Evolutionary conservation across 2,329 filamentous ascomycete species (phyloP).

Genomic region (Cladophialophora immunda): DNA sequence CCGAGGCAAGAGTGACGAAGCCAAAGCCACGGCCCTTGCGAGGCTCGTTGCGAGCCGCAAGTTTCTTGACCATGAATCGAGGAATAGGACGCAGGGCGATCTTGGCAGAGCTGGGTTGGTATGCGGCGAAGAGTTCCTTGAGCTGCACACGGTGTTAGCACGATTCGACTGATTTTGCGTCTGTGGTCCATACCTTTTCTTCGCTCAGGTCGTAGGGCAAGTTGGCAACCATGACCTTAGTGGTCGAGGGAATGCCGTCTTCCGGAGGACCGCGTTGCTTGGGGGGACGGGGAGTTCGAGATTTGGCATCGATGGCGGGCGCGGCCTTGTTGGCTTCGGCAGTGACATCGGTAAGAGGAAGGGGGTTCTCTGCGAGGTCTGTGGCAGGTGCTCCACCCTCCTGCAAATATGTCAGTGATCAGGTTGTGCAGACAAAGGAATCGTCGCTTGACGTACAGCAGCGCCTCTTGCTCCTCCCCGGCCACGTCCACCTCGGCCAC

Average conservation of each 20-base stretch:
- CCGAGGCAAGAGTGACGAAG: constrained; percentile 93
- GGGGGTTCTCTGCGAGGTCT: constrained; percentile 58
- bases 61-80: constrained; percentile 99
- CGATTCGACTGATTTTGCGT: neutral
- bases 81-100: constrained; percentile 98
- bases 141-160: constrained; percentile 67
- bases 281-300: constrained; percentile 64
- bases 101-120: constrained; percentile 93
- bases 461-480: constrained; percentile 55
- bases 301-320: constrained; percentile 44
- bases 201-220: constrained; percentile 97
- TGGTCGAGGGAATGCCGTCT: constrained; percentile 97
- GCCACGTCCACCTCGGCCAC: constrained; percentile 73
- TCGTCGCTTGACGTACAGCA: constrained; percentile 28
- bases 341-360: constrained; percentile 69
- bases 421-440: neutral
- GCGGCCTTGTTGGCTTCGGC: constrained; percentile 51
- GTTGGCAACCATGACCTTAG: constrained; percentile 99
- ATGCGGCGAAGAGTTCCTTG: constrained; percentile 94
- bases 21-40: constrained; percentile 99
- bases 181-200: constrained; percentile 76
- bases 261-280: constrained; percentile 94
- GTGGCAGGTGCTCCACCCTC: constrained; percentile 51
- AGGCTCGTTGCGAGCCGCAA: constrained; percentile 95
- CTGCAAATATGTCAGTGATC: constrained; percentile 24